These are phyloP conservation scores for Alternaria novae-zelandiae DNA, from an alignment of 2,329 filamentous ascomycete genomes.

Conservation along the genomic window DNA sequence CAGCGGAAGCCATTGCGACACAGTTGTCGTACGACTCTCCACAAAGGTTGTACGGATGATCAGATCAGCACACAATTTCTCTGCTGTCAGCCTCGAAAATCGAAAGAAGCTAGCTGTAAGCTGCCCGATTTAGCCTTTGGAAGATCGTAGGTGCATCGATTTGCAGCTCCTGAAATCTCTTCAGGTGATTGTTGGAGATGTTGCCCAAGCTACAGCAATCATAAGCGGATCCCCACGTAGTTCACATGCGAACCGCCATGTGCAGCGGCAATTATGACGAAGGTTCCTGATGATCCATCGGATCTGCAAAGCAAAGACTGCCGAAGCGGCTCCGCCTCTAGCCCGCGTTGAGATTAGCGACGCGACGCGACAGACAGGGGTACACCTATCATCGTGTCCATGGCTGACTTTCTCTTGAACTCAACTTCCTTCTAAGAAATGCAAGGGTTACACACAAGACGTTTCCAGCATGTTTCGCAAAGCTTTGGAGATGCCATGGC, in stretches of 20 bases:
- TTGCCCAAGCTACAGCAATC: background rate
- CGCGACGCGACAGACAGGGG: background rate
- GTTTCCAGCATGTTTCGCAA: background rate
- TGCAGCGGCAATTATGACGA: background rate
- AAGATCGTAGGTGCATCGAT: background rate
- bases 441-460: background rate
- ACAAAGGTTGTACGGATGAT: background rate
- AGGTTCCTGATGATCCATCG: background rate
- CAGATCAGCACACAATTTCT: background rate
- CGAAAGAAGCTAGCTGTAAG: background rate
- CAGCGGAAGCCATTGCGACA: background rate
- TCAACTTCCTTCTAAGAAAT: background rate
- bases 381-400: background rate
- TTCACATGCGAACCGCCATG: background rate
- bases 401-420: background rate
- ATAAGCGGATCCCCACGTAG: background rate
- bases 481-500: background rate
- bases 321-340: background rate
- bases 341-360: background rate
- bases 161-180: background rate
- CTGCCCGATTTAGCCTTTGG: background rate
- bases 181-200: background rate
- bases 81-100: background rate
- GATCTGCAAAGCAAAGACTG: background rate
- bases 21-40: background rate